Conservation (phyloP, 176 grass and related monocot genomes). For the Neostapfia colusana region DNA sequence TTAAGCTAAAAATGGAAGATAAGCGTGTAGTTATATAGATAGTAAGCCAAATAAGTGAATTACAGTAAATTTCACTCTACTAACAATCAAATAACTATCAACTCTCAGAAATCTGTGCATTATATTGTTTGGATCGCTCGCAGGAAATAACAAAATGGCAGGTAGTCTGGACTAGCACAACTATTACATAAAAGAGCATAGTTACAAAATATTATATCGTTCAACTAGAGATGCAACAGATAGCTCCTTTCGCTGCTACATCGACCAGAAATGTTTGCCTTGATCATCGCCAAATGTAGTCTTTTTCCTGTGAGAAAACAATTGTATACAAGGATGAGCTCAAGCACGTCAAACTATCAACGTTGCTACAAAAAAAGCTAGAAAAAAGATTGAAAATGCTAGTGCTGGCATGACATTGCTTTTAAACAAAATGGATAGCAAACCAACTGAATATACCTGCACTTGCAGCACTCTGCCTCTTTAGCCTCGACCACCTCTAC, state of each 20-base stretch:
- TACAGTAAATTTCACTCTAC: too few relatives aligned
- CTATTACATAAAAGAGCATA: not conserved
- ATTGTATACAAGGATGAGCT: not conserved
- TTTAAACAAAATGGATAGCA: too few relatives aligned
- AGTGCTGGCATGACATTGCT: conserved; percentile 31
- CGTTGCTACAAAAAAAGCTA: too few relatives aligned
- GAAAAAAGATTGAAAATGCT: not conserved
- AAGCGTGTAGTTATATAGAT: too few relatives aligned
- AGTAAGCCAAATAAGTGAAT: too few relatives aligned
- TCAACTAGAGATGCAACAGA: not conserved
- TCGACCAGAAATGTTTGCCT: not conserved
- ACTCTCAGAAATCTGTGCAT: too few relatives aligned
- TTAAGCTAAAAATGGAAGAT: too few relatives aligned
- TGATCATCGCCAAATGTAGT: conserved; percentile 57
- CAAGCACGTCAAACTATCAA: too few relatives aligned
- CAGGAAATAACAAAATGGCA: too few relatives aligned
- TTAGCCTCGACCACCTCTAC: conserved; percentile 31
- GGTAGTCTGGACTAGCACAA: not conserved
- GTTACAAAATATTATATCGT: not conserved
- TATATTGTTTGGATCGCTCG: too few relatives aligned
- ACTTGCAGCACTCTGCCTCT: conserved; percentile 8
- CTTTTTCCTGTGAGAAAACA: conserved; percentile 59
- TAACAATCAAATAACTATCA: too few relatives aligned
- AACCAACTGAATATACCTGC: conserved; percentile 37
- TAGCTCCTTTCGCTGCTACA: not conserved